Conservation (phyloP, 345 rosid genomes). For the Viola odorata region DNA sequence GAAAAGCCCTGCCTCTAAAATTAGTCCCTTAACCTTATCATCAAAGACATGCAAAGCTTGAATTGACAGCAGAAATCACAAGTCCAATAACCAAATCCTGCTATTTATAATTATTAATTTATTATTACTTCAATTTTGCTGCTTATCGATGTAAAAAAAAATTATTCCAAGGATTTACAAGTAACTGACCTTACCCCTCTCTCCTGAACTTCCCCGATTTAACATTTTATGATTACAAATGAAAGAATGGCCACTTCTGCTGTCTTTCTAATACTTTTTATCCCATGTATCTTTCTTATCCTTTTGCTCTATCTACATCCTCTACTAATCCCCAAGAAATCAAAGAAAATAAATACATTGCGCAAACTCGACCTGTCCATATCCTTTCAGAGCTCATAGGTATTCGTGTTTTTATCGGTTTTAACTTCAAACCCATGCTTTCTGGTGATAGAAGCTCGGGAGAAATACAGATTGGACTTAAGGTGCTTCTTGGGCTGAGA, state of each 20-base stretch:
- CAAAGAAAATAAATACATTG: constrained; percentile 20
- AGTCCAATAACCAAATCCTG: not conserved
- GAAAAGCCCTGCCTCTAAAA: not conserved
- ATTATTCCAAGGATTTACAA: constrained; percentile 34
- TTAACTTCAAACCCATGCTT: constrained; percentile 96
- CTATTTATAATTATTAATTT: no score
- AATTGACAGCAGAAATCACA: constrained; percentile 2
- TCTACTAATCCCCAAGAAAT: constrained; percentile 12
- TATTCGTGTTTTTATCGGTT: constrained; percentile 79
- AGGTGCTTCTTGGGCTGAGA: constrained; percentile 85
- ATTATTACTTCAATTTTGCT: constrained; percentile 4
- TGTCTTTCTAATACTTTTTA: constrained; percentile 16
- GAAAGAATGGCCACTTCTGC: constrained; percentile 29
- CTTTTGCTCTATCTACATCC: constrained; percentile 28
- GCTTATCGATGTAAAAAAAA: no score
- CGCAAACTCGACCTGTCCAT: constrained; percentile 8
- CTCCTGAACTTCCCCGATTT: not conserved
- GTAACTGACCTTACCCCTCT: constrained; percentile 9
- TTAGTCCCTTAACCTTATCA: not conserved
- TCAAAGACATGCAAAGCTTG: not conserved
- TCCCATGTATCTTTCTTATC: constrained; percentile 9
- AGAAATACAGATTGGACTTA: constrained; percentile 73
- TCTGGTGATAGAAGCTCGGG: constrained; percentile 96
- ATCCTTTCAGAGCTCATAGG: constrained; percentile 9
- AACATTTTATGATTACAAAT: constrained; percentile 20